Percentiles rank a stretch among this genome's conserved stretches.
Conservation (phyloP, 1,284 basidiomycete genomes). For the Stereum hirsutum region DNA sequence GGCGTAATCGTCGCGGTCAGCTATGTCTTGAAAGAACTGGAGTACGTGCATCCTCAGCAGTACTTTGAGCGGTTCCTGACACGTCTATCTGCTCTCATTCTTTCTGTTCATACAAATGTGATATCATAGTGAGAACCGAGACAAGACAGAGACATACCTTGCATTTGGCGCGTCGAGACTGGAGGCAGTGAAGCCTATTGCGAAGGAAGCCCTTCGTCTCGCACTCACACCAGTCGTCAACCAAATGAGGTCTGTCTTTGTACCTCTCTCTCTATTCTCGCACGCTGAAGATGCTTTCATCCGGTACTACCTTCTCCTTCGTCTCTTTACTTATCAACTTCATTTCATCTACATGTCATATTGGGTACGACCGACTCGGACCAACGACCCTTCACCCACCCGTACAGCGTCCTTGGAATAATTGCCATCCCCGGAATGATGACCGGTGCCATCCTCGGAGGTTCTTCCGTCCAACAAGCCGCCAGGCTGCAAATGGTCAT, state of each 20-base stretch:
- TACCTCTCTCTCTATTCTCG: too few relatives aligned
- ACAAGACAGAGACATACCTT: conserved; percentile 78
- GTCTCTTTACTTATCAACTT: too few relatives aligned
- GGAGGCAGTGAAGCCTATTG: conserved; percentile 75
- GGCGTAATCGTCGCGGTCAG: conserved; percentile 62
- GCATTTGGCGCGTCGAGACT: conserved; percentile 75
- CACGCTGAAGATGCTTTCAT: too few relatives aligned
- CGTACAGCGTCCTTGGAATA: conserved; percentile 64
- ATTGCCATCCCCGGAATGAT: conserved; percentile 79
- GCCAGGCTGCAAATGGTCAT: conserved; percentile 83
- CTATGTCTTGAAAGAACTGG: conserved; percentile 56
- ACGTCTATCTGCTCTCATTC: too few relatives aligned
- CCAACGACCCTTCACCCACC: background rate
- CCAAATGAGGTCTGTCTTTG: conserved; percentile 64
- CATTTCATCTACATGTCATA: too few relatives aligned
- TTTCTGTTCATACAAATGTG: too few relatives aligned
- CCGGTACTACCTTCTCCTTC: too few relatives aligned
- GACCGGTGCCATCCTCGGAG: conserved; percentile 84
- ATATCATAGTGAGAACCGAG: conserved; percentile 73
- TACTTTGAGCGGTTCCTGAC: too few relatives aligned
- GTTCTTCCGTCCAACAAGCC: conserved; percentile 75
- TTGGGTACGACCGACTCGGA: too few relatives aligned
- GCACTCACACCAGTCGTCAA: conserved; percentile 77
- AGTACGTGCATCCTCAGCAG: conserved; percentile 29
- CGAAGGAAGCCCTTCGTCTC: conserved; percentile 66